These are phyloP conservation scores for Cladophialophora immunda DNA, from an alignment of 2,329 filamentous ascomycete genomes.

Conservation along the genomic window DNA sequence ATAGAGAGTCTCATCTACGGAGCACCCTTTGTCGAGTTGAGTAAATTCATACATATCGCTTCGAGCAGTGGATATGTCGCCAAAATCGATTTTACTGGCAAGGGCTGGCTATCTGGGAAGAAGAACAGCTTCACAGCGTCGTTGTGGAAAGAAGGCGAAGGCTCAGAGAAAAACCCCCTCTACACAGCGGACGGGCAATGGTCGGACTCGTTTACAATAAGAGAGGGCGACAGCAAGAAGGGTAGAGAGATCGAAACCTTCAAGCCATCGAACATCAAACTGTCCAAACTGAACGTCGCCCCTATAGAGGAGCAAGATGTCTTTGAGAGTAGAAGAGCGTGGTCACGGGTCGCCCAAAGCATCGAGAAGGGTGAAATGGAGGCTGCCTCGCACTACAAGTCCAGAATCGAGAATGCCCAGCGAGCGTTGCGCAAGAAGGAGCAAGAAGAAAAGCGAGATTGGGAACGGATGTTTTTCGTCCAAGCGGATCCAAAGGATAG, in stretches of 20 bases:
- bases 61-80: constrained; percentile 87
- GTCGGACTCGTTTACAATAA: constrained; percentile 59
- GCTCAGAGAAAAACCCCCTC: constrained; percentile 71
- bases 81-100: constrained; percentile 91
- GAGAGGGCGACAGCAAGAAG: constrained; percentile 49
- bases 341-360: constrained; percentile 83
- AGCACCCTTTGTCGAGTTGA: constrained; percentile 86
- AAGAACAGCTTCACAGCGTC: constrained; percentile 87
- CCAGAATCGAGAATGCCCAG: constrained; percentile 90
- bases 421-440: constrained; percentile 79
- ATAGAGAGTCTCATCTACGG: constrained; percentile 86
- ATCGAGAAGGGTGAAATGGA: constrained; percentile 89
- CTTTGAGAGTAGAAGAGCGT: constrained; percentile 87
- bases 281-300: constrained; percentile 74
- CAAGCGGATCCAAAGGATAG: constrained; percentile 44
- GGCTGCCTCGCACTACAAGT: constrained; percentile 78
- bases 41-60: constrained; percentile 82
- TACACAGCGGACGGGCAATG: constrained; percentile 89
- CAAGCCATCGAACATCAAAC: constrained; percentile 61
- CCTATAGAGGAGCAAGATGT: constrained; percentile 83
- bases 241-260: constrained; percentile 63
- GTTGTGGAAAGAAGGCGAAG: constrained; percentile 72
- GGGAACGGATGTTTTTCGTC: constrained; percentile 85
- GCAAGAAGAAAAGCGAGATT: constrained; percentile 74
- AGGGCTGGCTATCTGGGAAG: constrained; percentile 93